Conservation (phyloP, 164 flowering plant genomes). For the Magnolia changhungtana region DNA sequence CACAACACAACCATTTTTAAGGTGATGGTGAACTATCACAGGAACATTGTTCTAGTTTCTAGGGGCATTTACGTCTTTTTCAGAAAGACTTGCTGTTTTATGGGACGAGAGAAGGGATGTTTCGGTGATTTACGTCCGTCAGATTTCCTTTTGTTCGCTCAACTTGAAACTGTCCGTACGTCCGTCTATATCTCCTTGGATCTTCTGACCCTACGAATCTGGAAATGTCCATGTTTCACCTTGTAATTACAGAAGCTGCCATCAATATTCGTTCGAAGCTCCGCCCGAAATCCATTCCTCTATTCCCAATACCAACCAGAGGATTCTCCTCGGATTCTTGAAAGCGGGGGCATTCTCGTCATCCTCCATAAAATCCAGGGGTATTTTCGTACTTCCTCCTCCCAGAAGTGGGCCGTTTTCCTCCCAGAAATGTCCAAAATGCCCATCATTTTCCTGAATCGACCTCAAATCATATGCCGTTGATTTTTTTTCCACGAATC, state of each 20-base stretch:
- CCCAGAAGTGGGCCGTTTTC: not conserved
- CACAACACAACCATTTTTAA: too few relatives aligned
- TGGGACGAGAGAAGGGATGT: not conserved
- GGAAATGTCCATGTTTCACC: conserved; percentile 13
- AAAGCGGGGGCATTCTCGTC: not conserved
- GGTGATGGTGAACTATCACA: not conserved
- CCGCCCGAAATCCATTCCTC: not conserved
- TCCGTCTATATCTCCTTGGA: conserved; percentile 45
- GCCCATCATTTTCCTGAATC: conserved; percentile 32
- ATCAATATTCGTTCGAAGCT: not conserved
- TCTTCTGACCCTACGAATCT: conserved; percentile 45
- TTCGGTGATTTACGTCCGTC: not conserved
- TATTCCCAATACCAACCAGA: not conserved
- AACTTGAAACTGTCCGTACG: conserved; percentile 37
- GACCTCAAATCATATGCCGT: conserved; percentile 8
- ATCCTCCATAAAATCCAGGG: not conserved
- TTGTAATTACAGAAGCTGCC: conserved; percentile 27
- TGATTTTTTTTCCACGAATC: not conserved
- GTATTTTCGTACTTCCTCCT: not conserved
- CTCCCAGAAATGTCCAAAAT: conserved; percentile 27
- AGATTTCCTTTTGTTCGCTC: not conserved
- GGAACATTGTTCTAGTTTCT: not conserved
- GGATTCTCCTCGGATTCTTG: conserved; percentile 10
- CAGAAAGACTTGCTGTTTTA: not conserved
- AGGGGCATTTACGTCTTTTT: not conserved